A percentile compares a stretch with the other conserved stretches of the same genome.
Evolutionary conservation across 2,329 filamentous ascomycete genomes (phyloP).

Genomic region (Nigrospora sphaerica): DNA sequence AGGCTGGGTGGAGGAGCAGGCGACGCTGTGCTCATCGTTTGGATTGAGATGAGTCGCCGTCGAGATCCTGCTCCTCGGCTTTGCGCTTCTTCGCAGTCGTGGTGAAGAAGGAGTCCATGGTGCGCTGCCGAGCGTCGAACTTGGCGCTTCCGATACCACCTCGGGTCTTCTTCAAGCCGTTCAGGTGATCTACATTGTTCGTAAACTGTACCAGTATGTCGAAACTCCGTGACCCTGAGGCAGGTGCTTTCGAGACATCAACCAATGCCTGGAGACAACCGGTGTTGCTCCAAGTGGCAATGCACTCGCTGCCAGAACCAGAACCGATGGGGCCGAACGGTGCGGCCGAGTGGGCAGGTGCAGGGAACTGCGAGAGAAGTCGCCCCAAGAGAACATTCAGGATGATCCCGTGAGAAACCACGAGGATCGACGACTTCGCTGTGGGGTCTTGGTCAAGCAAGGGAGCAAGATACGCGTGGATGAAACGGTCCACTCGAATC

Average conservation of each 20-base stretch:
- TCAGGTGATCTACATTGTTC: conserved; percentile 67
- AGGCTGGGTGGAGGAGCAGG: not conserved
- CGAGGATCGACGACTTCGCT: conserved; percentile 40
- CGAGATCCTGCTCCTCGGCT: conserved; percentile 15
- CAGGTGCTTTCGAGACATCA: not conserved
- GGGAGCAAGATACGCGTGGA: conserved; percentile 56
- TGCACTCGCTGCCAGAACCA: conserved; percentile 13
- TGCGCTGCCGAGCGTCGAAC: conserved; percentile 70
- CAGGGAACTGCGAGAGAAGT: conserved; percentile 48
- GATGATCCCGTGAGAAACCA: conserved; percentile 81
- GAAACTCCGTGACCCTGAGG: conserved; percentile 20
- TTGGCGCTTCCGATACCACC: conserved; percentile 75
- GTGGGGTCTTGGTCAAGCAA: conserved; percentile 30
- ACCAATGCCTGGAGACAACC: conserved; percentile 20
- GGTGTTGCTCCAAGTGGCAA: conserved; percentile 45
- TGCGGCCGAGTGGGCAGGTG: conserved; percentile 9
- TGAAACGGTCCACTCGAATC: conserved; percentile 55
- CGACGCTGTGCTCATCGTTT: not conserved
- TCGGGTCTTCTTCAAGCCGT: conserved; percentile 67
- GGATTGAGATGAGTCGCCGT: not conserved
- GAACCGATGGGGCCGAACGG: conserved; percentile 5
- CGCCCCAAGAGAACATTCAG: conserved; percentile 61
- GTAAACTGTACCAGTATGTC: conserved; percentile 39
- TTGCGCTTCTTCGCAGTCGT: conserved; percentile 41
- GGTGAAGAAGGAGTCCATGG: conserved; percentile 67